Base-by-base conservation (phyloP, 2,329 filamentous ascomycete genomes). In the Penicillium crustosum region DNA sequence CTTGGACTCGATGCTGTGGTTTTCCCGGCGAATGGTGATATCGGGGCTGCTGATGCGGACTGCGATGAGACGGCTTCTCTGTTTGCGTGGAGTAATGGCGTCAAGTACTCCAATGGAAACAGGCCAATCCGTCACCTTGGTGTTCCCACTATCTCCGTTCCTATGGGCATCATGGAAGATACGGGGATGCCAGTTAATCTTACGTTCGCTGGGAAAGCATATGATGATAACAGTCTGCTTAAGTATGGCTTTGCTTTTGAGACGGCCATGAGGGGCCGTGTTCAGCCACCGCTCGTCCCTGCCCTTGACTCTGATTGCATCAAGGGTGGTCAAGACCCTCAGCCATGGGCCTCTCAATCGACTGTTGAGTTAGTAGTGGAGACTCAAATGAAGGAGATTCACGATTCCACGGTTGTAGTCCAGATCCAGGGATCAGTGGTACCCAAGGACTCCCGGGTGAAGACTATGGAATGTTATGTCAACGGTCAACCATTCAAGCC, bases 31-130 rank as follows among this genome's bases (percentile, higher is more conserved):
- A 76, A 78, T 29, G 81, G 80, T 0, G 82, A 85, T 58, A 74
- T 84, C 0, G 82, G 79, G 0, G 68, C 71, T 7, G 78, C 81
- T 6, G 75, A 84, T 65, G 67, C 81, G 0, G 82, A 85, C 63
- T 61, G 65, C 0, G 69, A 71, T 38, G 55, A 64, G 19, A 59
- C 65, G 7, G 63, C 65, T 33, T 72, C 77, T 13, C 57, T 64
- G 10, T 72, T 78, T 55, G 78, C 77, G 4, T 73, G 78, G 56
- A 74, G 72, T 29, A 82, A 84, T 48, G 83, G 83, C 0, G 77
- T 84, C 5, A 78, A 77, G 41, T 85, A 84, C 57, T 79, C 77
- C 0, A 82, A 84, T 54, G 82, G 82, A 0, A 83, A 83, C 51
- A 71, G 81, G 2, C 79, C 79, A 0, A 70, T 86, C 1, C 73